These are phyloP conservation scores for Claviceps sp. DNA, from an alignment of 2,329 filamentous ascomycete species.

Conservation along the genomic window DNA sequence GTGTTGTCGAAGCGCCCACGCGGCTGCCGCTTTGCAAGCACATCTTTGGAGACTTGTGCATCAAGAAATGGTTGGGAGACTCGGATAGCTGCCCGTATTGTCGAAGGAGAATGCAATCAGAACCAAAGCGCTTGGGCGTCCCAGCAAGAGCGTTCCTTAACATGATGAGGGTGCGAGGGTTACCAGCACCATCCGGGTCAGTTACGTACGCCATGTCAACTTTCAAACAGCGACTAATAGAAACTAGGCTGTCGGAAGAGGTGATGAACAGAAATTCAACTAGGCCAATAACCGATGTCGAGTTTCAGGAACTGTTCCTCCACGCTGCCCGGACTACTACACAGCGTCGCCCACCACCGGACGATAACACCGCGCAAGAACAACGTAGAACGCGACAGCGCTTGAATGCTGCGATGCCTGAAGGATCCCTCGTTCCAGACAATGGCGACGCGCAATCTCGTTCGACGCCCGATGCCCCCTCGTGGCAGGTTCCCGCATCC, in stretches of 20 bases:
- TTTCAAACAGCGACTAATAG: not conserved
- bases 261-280: conserved; percentile 6
- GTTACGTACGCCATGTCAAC: not conserved
- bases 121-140: conserved; percentile 17
- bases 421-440: not conserved
- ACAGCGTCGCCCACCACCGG: conserved; percentile 16
- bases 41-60: conserved; percentile 50
- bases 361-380: conserved; percentile 13
- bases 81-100: conserved; percentile 52
- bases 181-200: conserved; percentile 12
- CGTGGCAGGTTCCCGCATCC: not conserved
- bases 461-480: not conserved
- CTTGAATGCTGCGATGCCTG: conserved; percentile 8
- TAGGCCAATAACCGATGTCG: conserved; percentile 6
- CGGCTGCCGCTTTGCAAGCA: conserved; percentile 50
- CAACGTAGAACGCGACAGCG: conserved; percentile 18
- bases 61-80: conserved; percentile 52
- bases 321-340: conserved; percentile 6
- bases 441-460: not conserved
- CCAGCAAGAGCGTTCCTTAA: conserved; percentile 17
- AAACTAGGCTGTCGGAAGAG: conserved; percentile 10
- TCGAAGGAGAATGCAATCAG: conserved; percentile 44
- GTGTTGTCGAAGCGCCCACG: conserved; percentile 40
- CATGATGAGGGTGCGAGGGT: conserved; percentile 17
- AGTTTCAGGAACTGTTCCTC: conserved; percentile 8